Base-by-base conservation (phyloP, 225 moss, liverwort and hornwort genomes). In the Takakia lepidozioides region DNA sequence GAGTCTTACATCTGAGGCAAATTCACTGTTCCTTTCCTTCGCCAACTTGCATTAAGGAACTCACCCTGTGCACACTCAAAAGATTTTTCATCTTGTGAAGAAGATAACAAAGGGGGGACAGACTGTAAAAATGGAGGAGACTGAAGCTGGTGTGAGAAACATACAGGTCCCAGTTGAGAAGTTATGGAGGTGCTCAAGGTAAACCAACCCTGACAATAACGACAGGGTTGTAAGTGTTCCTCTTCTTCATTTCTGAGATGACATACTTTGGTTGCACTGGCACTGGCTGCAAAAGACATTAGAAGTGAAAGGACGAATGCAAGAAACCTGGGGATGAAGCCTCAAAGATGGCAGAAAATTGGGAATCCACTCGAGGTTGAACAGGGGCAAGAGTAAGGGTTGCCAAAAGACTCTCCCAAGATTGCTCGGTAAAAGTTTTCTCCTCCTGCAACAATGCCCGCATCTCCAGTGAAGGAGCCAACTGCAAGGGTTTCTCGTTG, bases 401-500 rank as follows among this genome's bases (percentile, higher is more conserved):
- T 55, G 72, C 68, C 50, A 65, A 65, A 55, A 92, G 71, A 34
- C 57, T 76, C 16, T 92, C 91, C 75, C 87, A 79, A 3, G 84
- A 59, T 37, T 73, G 73, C 57, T 87, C 78, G 60, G 73, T 74
- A 17, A 92, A 52, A 27, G 79, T 63, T 53, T 70, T 81, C 54
- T 92, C 91, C 46, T 87, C 91, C 64, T 78, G 68, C 66, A 92
- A 41, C 24, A 92, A 81, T 3, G 64, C 84, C 67, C 71, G 83
- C 91, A 92, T 92, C 64, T 92, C 91, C 40, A 81, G 69, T 36
- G 91, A 92, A 5, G 87, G 87, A 19, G 91, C 87, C 55, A 92
- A 58, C 60, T 92, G 91, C 39, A 81, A 76, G 4, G 91, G 91
- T 62, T 92, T 92, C 70, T 92, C 87, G 52, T 84, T 87, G 57